Evolutionary conservation across 2,329 filamentous ascomycete species (phyloP).

Genomic region (Epichloe elymi): DNA sequence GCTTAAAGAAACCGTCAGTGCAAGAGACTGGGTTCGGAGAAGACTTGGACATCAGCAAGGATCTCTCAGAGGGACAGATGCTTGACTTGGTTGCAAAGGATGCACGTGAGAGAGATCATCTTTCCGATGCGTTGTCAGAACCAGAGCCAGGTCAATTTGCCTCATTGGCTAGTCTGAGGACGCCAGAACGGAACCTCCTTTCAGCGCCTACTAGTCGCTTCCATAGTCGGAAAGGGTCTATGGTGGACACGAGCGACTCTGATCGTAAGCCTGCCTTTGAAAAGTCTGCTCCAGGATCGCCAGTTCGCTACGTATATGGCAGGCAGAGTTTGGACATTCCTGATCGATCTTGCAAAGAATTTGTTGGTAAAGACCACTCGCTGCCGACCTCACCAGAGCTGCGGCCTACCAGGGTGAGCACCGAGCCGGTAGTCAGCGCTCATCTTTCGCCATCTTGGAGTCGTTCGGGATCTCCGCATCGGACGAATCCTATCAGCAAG

Average conservation of each 20-base stretch:
- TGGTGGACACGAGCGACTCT: constrained; percentile 26
- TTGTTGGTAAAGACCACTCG: constrained; percentile 32
- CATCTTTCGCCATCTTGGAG: constrained; percentile 52
- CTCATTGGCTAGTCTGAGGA: constrained; percentile 16
- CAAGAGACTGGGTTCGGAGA: constrained; percentile 27
- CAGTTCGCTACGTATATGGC: constrained; percentile 15
- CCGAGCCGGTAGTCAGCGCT: constrained; percentile 45
- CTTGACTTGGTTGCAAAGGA: constrained; percentile 45
- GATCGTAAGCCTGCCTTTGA: constrained; percentile 19
- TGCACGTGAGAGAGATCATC: constrained; percentile 26
- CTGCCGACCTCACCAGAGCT: constrained; percentile 39
- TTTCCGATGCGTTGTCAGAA: constrained; percentile 18
- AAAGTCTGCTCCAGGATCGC: constrained; percentile 11
- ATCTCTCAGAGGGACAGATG: constrained; percentile 49
- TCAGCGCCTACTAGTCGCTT: constrained; percentile 19
- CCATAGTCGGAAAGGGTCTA: constrained; percentile 24
- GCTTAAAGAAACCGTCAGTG: constrained; percentile 17
- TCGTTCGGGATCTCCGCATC: constrained; percentile 48
- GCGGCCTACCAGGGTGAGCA: constrained; percentile 31
- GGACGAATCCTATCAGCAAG: constrained; percentile 40
- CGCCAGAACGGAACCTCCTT: constrained; percentile 16
- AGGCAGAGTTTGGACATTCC: constrained; percentile 35
- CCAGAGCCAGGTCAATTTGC: constrained; percentile 17
- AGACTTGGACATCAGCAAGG: constrained; percentile 33
- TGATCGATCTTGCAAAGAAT: constrained; percentile 21